Evolutionary conservation across 139 green algal species (phyloP), one percentile per base, ranked within the genome.

Genomic region (Chlamydomonas schloesseri): DNA sequence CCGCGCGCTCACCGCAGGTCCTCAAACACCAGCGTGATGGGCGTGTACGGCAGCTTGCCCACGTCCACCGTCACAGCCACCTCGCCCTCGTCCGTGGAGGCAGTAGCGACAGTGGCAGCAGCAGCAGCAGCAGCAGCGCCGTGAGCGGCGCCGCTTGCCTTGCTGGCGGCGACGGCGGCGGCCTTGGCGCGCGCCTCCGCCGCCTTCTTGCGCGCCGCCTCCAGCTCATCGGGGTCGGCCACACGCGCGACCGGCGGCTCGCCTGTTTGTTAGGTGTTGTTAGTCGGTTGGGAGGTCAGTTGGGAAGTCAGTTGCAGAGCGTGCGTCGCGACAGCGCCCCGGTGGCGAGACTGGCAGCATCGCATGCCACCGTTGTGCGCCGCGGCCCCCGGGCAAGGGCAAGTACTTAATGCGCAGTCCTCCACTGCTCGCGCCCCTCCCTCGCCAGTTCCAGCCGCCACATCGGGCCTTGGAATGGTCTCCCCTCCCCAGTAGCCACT

Each of bases 1-100:
- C n/a, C n/a, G n/a, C n/a, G n/a, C n/a, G n/a, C n/a, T 29, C 81
- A 94, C 91, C 74, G 70, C 24, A 96, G 74, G 47, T 95, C 68
- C 34, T 89, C 57, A 87, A 93, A 96, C 20, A 95, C 90, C 26
- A 97, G 87, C 11, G 93, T 93, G 74, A 97, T 90, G n/a, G 91
- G 94, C 20, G 53, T 72, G 71, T 96, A 97, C 37, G 91, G 84
- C 42, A 97, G 46, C 55, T 53, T 53, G 31, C 74, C 55, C 14
- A 11, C 33, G 3, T 55, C 34, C 23, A 68, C 60, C 60, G 26
- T 23, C 60, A 68, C 60, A 18, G 24, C 60, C 60, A 33, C 26
- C 60, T 33, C 60, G 17, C 24, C 60, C 26, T 13, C 71, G 6
- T 62, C 53, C 17, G 71, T 46, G 28, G 33, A 23, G 2, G 71